Base-by-base conservation (phyloP, 2,329 filamentous ascomycete species). In the Phialemoniopsis sp. region DNA sequence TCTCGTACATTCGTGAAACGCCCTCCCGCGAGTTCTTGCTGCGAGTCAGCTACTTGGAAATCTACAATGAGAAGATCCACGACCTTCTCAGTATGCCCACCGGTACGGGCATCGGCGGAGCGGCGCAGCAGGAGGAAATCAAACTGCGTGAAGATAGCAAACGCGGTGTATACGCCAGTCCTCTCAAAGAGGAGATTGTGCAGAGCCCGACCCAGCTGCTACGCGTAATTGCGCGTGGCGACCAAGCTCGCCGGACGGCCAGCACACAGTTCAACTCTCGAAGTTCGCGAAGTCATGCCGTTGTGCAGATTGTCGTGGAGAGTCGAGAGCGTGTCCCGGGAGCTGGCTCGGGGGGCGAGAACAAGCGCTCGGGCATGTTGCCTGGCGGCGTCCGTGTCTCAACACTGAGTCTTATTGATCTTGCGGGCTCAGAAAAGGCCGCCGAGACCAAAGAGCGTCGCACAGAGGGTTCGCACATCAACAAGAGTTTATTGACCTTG, bases 251-350 rank as follows among this genome's bases (percentile, higher is more conserved):
- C 54, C 77, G 90, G 53, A 94, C 89, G 2, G 89, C 89, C 42
- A 95, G 90, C 60, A 98, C 93, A 0, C 93, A 98, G 55, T 98
- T 94, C 74, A 98, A 98, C 57, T 80, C 90, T 15, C 82, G 91
- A 52, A 97, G 91, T 68, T 98, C 93, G 36, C 88, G 93, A 66
- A 96, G 89, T 77, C 93, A 98, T 57, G 93, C 93, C 0, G 93
- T 98, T 15, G 93, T 98, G 29, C 93, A 98, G 62, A 98, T 98
- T 51, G 91, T 98, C 3, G 93, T 98, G 12, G 93, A 98, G 62
- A 96, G 90, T 58, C 80, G 93, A 60, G 91, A 96, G 62, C 85
- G 93, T 34, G 79, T 84, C 32, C 80, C 87, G 1, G 72, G 74
- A 9, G 70, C 65, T 7, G 46, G 60, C 3, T 18, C 32, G 1